A percentile compares a stretch with the other conserved stretches of the same genome.
These are phyloP conservation scores for Vitis riparia DNA, from an alignment of 164 flowering plant species.

Conservation along the genomic window DNA sequence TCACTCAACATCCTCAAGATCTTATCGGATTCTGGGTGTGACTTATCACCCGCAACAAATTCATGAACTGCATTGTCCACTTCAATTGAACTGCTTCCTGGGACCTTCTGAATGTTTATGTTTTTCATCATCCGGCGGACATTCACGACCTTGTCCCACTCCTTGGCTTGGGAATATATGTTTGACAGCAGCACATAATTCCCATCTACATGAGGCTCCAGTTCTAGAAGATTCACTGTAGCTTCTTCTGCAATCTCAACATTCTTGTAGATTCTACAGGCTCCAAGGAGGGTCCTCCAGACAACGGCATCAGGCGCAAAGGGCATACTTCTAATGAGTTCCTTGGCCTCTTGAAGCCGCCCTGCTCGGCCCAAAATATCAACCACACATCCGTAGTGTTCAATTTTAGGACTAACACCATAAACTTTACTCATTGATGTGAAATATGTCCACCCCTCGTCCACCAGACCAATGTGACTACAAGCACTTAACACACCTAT, in stretches of 20 bases:
- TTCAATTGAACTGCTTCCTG: constrained; percentile 41
- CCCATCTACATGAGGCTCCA: constrained; percentile 36
- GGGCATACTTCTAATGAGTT: constrained; percentile 31
- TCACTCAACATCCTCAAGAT: constrained; percentile 30
- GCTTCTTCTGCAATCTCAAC: constrained; percentile 31
- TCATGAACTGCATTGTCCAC: constrained; percentile 29
- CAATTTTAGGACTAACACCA: constrained; percentile 28
- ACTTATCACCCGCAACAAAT: constrained; percentile 32
- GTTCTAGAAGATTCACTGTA: constrained; percentile 26
- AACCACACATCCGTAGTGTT: constrained; percentile 44
- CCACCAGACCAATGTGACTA: constrained; percentile 32
- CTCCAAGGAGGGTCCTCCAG: constrained; percentile 40
- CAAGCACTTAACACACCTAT: constrained; percentile 35
- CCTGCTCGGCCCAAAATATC: constrained; percentile 39
- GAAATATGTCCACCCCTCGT: constrained; percentile 24
- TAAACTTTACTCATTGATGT: constrained; percentile 24
- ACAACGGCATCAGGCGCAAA: constrained; percentile 34
- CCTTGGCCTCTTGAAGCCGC: constrained; percentile 27
- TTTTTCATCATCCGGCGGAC: constrained; percentile 31
- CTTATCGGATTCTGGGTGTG: constrained; percentile 26
- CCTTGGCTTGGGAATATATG: constrained; percentile 32
- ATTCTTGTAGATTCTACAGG: constrained; percentile 32
- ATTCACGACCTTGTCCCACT: constrained; percentile 31
- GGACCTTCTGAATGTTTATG: constrained; percentile 27
- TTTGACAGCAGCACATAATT: constrained; percentile 37